Evolutionary conservation across 768 basidiomycete genomes (phyloP).

Genomic region (Mycena epipterygia): DNA sequence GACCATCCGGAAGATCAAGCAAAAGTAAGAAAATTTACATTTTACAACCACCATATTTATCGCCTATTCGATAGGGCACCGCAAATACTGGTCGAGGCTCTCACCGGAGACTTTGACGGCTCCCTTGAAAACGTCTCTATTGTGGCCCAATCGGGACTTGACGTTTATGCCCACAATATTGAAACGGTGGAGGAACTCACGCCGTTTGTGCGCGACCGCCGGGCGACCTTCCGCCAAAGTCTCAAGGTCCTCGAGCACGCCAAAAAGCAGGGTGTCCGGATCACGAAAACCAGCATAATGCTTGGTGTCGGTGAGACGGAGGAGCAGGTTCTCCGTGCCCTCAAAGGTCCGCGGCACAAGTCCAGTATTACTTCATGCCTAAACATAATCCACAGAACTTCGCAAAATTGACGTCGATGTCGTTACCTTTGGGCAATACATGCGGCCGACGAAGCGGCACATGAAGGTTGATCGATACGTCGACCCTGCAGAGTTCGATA

Average conservation of each 20-base stretch:
- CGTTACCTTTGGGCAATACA: constrained; percentile 99
- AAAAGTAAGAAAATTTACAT: constrained; percentile 71
- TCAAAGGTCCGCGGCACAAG: constrained; percentile 71
- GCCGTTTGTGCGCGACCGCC: constrained; percentile 94
- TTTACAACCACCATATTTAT: constrained; percentile 8
- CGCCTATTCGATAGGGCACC: constrained; percentile 81
- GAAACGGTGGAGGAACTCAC: constrained; percentile 97
- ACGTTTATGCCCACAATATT: constrained; percentile 98
- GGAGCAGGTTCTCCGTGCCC: constrained; percentile 84
- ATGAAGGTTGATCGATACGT: constrained; percentile 99
- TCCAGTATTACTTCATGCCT: neutral
- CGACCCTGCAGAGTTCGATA: constrained; percentile 91
- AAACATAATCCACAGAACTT: constrained; percentile 68
- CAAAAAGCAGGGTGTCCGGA: constrained; percentile 84
- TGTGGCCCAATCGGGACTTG: constrained; percentile 93
- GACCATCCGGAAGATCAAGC: constrained; percentile 95
- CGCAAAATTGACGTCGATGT: constrained; percentile 93
- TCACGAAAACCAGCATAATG: constrained; percentile 99
- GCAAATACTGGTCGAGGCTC: constrained; percentile 94
- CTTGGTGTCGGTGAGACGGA: constrained; percentile 94
- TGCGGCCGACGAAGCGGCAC: constrained; percentile 98
- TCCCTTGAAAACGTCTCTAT: constrained; percentile 78
- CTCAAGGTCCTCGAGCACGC: constrained; percentile 85
- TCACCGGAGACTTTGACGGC: constrained; percentile 95
- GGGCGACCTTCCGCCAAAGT: constrained; percentile 92